Percentiles rank a stretch among this genome's conserved stretches.
Evolutionary conservation across 2,329 filamentous ascomycete genomes (phyloP).

Genomic region (Pseudogymnoascus destructans): DNA sequence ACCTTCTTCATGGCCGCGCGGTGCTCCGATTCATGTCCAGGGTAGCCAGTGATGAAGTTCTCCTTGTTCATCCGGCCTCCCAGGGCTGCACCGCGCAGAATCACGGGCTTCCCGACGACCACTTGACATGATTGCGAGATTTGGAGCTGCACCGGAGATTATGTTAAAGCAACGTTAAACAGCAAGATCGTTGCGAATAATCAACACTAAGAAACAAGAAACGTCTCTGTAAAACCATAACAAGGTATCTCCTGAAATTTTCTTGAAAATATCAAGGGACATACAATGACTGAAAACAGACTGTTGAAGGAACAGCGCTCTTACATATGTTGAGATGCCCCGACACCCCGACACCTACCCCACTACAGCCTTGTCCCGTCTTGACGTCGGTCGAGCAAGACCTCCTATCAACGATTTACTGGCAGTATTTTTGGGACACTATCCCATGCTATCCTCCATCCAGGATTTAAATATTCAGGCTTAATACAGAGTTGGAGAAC

Average conservation of each 20-base stretch:
- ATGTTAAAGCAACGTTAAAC: not conserved
- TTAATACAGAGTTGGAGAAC: constrained; percentile 4
- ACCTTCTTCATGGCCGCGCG: constrained; percentile 33
- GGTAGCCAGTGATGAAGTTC: constrained; percentile 38
- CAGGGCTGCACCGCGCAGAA: not conserved
- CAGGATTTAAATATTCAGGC: not conserved
- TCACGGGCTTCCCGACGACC: constrained; percentile 21
- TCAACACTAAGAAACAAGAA: not conserved
- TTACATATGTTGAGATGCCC: not conserved
- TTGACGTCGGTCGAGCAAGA: not conserved
- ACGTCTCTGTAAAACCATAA: not conserved
- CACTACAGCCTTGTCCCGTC: not conserved
- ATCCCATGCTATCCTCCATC: not conserved
- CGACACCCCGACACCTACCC: not conserved
- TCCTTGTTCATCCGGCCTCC: constrained; percentile 26
- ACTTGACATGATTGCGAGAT: constrained; percentile 16
- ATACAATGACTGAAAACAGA: not conserved
- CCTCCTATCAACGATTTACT: not conserved
- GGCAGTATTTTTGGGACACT: not conserved
- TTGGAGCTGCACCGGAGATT: not conserved
- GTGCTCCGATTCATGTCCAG: constrained; percentile 34
- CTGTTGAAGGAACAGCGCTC: not conserved
- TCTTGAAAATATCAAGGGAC: not conserved
- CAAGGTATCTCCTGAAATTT: not conserved
- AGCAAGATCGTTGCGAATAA: not conserved